Conservation (phyloP, 371 early-diverging fungal species). For the Syncephalastrum monosporum region DNA sequence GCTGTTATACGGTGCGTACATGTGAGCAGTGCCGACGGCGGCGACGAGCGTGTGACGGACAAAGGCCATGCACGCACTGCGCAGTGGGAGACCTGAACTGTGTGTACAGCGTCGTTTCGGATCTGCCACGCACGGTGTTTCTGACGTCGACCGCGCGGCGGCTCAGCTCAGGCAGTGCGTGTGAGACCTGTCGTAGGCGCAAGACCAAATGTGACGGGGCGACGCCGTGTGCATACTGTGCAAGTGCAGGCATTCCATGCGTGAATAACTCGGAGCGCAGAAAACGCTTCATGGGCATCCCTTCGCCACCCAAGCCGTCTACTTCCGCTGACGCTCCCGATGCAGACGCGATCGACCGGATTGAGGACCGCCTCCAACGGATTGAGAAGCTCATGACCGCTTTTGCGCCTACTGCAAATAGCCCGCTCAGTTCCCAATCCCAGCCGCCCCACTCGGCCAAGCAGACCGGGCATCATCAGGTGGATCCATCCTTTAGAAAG, state of each 20-base stretch:
- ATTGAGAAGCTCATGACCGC: conserved; percentile 52
- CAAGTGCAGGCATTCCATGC: conserved; percentile 40
- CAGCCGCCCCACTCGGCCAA: too few species aligned
- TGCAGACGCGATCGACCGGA: conserved; percentile 43
- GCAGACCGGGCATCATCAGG: too few species aligned
- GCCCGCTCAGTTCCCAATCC: conserved; percentile 5
- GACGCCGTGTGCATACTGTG: conserved; percentile 46
- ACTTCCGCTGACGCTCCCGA: conserved; percentile 3
- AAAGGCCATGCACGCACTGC: conserved; percentile 25
- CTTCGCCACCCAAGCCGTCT: neutral
- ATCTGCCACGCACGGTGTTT: conserved; percentile 27
- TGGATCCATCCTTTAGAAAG: conserved; percentile 2
- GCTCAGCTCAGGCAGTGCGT: conserved; percentile 48
- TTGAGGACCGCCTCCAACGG: conserved; percentile 47
- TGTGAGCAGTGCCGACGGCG: conserved; percentile 28
- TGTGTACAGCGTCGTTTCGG: conserved; percentile 31
- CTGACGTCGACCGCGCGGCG: conserved; percentile 37
- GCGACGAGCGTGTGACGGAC: conserved; percentile 24
- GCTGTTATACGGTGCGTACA: conserved; percentile 21
- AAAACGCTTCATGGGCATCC: conserved; percentile 19
- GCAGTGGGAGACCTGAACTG: conserved; percentile 16
- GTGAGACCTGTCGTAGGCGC: conserved; percentile 50
- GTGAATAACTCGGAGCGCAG: conserved; percentile 49
- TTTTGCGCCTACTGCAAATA: conserved; percentile 30
- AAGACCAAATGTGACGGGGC: conserved; percentile 55